A percentile compares a stretch with the other conserved stretches of the same genome.
Evolutionary conservation across 179 eudicot genomes (phyloP).

Genomic region (Carnegiea gigantea): DNA sequence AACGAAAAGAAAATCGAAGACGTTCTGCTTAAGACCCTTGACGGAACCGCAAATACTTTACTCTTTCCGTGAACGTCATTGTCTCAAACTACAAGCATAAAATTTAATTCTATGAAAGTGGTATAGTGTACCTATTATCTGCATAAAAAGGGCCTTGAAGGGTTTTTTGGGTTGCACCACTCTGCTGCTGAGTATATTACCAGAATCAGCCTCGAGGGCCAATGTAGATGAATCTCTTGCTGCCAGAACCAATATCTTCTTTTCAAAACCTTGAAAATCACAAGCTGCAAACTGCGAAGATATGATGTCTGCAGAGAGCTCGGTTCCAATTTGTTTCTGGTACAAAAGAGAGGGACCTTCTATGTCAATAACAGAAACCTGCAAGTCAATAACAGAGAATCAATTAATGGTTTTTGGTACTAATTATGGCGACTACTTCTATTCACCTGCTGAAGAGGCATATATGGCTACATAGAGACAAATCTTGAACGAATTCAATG

Average conservation of each 20-base stretch:
- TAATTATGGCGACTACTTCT: neutral
- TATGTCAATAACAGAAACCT: slow-evolving; percentile 74
- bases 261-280: slow-evolving; percentile 76
- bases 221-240: slow-evolving; percentile 81
- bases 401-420: neutral
- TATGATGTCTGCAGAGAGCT: slow-evolving; percentile 63
- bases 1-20: neutral
- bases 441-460: neutral
- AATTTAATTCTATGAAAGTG: neutral
- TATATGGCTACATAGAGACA: neutral
- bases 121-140: slow-evolving; percentile 57
- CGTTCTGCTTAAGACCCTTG: neutral
- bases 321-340: slow-evolving; percentile 67
- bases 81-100: neutral
- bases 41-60: neutral
- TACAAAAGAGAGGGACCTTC: slow-evolving; percentile 63
- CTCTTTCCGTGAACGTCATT: neutral
- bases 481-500: neutral
- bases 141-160: slow-evolving; percentile 73
- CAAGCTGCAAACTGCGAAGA: slow-evolving; percentile 72
- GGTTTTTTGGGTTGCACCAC: slow-evolving; percentile 79
- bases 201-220: slow-evolving; percentile 77
- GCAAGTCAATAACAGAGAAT: slow-evolving; percentile 23
- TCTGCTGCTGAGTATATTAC: slow-evolving; percentile 56
- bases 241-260: slow-evolving; percentile 67